phyloP scores from a whole-genome alignment of 192 early-diverging fungal genomes.

The Mortierella alpina region DNA sequence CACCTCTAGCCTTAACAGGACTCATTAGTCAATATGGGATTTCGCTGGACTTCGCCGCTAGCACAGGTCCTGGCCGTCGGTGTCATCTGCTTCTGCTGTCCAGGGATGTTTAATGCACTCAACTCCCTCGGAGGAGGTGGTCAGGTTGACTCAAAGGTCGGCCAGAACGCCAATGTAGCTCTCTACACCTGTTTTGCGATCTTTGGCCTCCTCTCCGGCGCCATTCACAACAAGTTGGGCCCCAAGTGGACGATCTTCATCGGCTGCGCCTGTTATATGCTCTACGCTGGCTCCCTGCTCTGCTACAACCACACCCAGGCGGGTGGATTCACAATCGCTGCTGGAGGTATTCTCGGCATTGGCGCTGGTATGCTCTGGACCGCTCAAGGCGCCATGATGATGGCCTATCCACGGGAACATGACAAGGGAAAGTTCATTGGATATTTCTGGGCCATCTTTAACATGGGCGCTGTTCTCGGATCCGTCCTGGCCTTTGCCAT shows the following conservation, averaged over 20 bases:
- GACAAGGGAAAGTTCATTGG: conserved; percentile 86
- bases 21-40: conserved; percentile 10
- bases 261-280: conserved; percentile 75
- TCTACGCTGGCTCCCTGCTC: conserved; percentile 84
- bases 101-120: conserved; percentile 84
- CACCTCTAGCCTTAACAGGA: neutral
- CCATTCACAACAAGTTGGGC: conserved; percentile 83
- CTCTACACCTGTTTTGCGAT: conserved; percentile 83
- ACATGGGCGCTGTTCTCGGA: conserved; percentile 83
- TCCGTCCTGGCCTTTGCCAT: conserved; percentile 77
- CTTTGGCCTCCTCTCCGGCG: conserved; percentile 80
- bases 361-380: conserved; percentile 83
- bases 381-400: conserved; percentile 86
- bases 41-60: conserved; percentile 68
- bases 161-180: conserved; percentile 81
- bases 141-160: conserved; percentile 66
- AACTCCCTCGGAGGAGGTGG: conserved; percentile 75
- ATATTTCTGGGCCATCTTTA: conserved; percentile 91
- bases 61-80: conserved; percentile 79
- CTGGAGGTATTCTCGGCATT: conserved; percentile 85
- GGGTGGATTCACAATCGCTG: conserved; percentile 73
- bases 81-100: conserved; percentile 80
- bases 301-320: conserved; percentile 70
- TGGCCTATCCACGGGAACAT: conserved; percentile 86
- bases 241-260: conserved; percentile 74